Evolutionary conservation across 345 rosid species (phyloP).

Genomic region (Eucalyptus virginea): DNA sequence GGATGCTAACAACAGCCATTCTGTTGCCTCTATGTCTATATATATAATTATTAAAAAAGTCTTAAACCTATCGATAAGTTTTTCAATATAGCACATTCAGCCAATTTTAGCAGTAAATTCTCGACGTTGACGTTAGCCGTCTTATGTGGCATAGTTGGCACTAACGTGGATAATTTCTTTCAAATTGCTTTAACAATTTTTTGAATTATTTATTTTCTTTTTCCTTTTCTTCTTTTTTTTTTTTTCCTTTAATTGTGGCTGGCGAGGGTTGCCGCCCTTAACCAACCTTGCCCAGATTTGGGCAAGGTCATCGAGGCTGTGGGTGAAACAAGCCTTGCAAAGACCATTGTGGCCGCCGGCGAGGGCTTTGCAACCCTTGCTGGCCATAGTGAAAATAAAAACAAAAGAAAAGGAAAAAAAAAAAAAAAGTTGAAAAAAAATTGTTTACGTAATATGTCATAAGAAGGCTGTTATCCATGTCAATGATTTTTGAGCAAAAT

Average conservation of each 20-base stretch:
- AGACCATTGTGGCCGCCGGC: accelerated
- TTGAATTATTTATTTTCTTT: too few relatives aligned
- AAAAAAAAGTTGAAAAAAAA: neutral
- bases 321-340: neutral
- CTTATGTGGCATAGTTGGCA: neutral
- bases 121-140: neutral
- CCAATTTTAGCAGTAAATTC: too few relatives aligned
- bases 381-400: neutral
- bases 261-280: neutral
- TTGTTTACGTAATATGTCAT: neutral
- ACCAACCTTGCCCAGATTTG: neutral
- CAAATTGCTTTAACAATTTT: too few relatives aligned
- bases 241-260: too few relatives aligned
- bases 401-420: neutral
- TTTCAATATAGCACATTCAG: too few relatives aligned
- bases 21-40: neutral
- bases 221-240: neutral
- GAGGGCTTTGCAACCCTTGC: neutral
- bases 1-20: neutral
- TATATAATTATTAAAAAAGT: too few relatives aligned
- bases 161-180: too few relatives aligned
- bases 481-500: neutral
- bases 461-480: neutral
- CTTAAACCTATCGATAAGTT: neutral
- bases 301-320: neutral